phyloP scores from a whole-genome alignment of 345 rosid genomes.

The Hevea brasiliensis region DNA sequence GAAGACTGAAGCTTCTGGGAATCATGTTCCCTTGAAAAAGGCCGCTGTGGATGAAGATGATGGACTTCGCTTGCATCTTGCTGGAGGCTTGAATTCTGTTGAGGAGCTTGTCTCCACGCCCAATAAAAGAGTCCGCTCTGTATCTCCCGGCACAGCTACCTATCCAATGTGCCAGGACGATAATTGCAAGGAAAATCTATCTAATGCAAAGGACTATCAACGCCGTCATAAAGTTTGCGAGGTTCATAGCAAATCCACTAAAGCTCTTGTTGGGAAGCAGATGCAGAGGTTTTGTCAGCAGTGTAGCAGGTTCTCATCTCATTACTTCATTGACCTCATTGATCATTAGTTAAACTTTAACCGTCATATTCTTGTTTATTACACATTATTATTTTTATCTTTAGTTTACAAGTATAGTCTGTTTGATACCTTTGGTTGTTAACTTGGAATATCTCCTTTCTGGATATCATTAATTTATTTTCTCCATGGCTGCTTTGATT shows the following conservation, averaged over 20 bases:
- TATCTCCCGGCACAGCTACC: conserved; percentile 63
- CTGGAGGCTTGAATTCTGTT: conserved; percentile 45
- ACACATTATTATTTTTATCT: neutral
- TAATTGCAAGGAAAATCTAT: conserved; percentile 70
- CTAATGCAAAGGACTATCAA: conserved; percentile 83
- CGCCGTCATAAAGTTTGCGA: conserved; percentile 91
- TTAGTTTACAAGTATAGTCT: too few relatives aligned
- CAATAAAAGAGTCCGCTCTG: conserved; percentile 66
- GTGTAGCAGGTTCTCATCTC: conserved; percentile 92
- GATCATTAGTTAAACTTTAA: conserved; percentile 8
- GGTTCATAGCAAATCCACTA: conserved; percentile 76
- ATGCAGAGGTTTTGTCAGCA: conserved; percentile 99
- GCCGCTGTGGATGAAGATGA: conserved; percentile 33
- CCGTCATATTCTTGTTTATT: neutral
- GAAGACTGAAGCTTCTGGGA: conserved; percentile 20
- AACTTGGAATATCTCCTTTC: neutral
- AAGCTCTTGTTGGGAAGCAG: conserved; percentile 77
- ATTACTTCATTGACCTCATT: conserved; percentile 22
- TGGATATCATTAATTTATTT: neutral
- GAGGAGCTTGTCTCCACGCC: conserved; percentile 59
- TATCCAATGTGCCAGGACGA: conserved; percentile 90
- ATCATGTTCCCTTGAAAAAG: conserved; percentile 22
- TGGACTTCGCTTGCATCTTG: conserved; percentile 73
- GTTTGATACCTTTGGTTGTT: neutral
- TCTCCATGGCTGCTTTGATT: conserved; percentile 3